Conservation (phyloP, 176 grass and related monocot species). For the Raddia guianensis region DNA sequence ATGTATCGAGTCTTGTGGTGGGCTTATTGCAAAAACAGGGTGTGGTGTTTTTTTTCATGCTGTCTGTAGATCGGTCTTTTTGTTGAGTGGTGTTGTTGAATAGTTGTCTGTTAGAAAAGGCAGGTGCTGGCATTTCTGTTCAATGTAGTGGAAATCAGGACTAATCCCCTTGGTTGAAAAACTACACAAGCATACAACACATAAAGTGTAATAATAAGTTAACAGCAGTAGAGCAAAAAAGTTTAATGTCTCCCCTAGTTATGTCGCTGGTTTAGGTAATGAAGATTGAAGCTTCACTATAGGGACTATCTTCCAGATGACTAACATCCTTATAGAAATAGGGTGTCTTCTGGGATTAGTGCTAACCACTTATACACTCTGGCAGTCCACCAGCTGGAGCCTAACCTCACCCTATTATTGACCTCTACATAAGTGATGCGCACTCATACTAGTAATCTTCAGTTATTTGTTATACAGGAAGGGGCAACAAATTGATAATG, state of each 20-base stretch:
- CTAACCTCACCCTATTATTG: neutral
- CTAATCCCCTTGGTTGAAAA: neutral
- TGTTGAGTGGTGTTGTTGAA: too few species aligned
- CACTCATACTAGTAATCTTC: neutral
- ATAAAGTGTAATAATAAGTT: conserved; percentile 74
- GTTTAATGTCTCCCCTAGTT: neutral
- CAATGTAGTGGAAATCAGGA: too few species aligned
- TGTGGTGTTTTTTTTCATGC: too few species aligned
- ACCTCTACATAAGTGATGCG: neutral
- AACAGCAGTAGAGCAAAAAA: neutral
- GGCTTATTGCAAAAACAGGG: too few species aligned
- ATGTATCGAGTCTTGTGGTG: too few species aligned
- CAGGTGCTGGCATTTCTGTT: too few species aligned
- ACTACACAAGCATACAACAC: conserved; percentile 45
- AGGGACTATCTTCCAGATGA: neutral
- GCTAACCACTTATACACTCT: neutral
- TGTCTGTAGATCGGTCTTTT: too few species aligned
- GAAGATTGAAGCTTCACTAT: neutral
- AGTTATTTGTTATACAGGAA: neutral
- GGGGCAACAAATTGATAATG: neutral
- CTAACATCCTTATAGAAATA: neutral
- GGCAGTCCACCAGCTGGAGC: conserved; percentile 4
- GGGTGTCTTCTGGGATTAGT: neutral
- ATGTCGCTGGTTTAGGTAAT: conserved; percentile 20
- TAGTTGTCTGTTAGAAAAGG: too few species aligned